phyloP scores from a whole-genome alignment of 495 filamentous ascomycete genomes.

The Apodospora peruviana region DNA sequence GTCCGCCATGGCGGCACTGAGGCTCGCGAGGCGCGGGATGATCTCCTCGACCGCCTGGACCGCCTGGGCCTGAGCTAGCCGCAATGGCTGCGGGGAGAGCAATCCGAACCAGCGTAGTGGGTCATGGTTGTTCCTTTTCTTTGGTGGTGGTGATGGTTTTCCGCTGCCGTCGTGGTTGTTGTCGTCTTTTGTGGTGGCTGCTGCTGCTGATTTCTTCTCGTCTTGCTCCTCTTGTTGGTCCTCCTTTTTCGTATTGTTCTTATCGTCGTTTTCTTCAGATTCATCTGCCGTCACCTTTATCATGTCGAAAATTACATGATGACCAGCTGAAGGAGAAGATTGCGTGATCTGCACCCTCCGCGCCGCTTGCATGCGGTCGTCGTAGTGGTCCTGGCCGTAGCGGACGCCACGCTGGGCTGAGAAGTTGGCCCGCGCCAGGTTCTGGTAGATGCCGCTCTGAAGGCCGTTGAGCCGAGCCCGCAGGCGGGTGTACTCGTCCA shows the following conservation, averaged over 20 bases:
- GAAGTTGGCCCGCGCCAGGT: conserved; percentile 69
- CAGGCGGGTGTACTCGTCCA: conserved; percentile 64
- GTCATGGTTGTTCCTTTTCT: conserved; percentile 27
- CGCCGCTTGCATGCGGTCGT: conserved; percentile 64
- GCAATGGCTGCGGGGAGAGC: conserved; percentile 54
- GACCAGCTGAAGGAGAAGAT: neutral
- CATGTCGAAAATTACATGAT: neutral
- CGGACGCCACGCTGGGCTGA: conserved; percentile 52
- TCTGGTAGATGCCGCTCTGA: conserved; percentile 48
- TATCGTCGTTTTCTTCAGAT: neutral
- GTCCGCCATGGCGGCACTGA: conserved; percentile 41
- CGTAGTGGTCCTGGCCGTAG: conserved; percentile 65
- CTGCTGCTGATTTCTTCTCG: neutral
- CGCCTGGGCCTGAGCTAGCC: conserved; percentile 49
- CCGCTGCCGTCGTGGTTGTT: conserved; percentile 2
- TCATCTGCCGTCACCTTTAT: neutral
- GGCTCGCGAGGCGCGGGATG: conserved; percentile 38
- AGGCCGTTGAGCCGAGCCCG: conserved; percentile 48
- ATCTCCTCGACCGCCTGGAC: conserved; percentile 38
- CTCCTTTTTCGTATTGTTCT: neutral
- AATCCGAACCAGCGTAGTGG: conserved; percentile 69
- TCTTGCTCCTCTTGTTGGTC: neutral
- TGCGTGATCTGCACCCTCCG: conserved; percentile 27
- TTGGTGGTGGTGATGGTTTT: too few species aligned
- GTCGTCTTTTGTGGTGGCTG: conserved; percentile 4